Conservation (phyloP, 306 rosid species). For the Lotus japonicus region DNA sequence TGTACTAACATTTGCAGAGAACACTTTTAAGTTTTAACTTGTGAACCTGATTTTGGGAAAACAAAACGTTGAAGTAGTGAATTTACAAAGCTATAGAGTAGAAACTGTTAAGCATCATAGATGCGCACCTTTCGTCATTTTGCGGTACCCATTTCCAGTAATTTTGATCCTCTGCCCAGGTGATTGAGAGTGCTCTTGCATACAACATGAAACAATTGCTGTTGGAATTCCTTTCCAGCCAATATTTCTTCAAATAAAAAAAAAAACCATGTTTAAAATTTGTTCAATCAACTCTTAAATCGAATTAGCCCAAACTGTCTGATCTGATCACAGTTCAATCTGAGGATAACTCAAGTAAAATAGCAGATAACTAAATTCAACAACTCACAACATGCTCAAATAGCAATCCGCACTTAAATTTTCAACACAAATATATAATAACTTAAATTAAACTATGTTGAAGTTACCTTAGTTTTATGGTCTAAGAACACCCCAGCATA, state of each 20-base stretch:
- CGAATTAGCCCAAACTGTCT: not conserved
- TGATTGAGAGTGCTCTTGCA: conserved; percentile 58
- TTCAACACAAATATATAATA: not conserved
- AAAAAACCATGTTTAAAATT: too few relatives aligned
- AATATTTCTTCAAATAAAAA: conserved; percentile 25
- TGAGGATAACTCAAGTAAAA: too few relatives aligned
- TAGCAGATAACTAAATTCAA: not conserved
- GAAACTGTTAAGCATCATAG: too few relatives aligned
- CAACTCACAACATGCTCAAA: too few relatives aligned
- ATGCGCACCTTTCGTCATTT: conserved; percentile 42
- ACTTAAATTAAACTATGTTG: not conserved
- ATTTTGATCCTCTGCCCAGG: conserved; percentile 40
- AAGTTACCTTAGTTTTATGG: conserved; percentile 30
- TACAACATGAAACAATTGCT: conserved; percentile 57
- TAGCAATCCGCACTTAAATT: too few relatives aligned
- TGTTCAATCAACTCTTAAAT: not conserved
- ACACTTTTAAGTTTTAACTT: too few relatives aligned
- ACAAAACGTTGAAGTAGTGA: not conserved
- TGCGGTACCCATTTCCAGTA: conserved; percentile 53
- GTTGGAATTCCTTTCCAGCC: conserved; percentile 32
- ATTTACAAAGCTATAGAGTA: not conserved
- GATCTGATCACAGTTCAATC: too few relatives aligned
- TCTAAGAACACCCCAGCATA: conserved; percentile 28
- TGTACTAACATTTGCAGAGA: too few relatives aligned
- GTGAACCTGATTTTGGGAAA: too few relatives aligned